Evolutionary conservation across 805 yeast species (phyloP), one percentile per base, ranked within the genome.

Genomic region (Candida pseudoglaebosa): DNA sequence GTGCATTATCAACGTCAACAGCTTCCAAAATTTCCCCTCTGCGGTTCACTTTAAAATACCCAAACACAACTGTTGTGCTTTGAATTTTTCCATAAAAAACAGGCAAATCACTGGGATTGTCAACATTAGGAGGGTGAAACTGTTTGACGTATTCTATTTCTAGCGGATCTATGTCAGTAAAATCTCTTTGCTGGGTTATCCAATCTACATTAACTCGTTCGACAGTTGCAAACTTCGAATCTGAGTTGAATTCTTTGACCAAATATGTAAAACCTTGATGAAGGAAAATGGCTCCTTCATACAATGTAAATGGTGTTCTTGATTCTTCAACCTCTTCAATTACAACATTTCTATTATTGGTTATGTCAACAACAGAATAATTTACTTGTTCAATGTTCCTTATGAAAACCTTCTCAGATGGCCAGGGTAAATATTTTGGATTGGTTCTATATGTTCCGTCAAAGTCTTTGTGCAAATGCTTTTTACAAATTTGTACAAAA

Each of bases 181-280:
- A 93, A 58, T 93, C 99, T 40, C 99, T 67, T 55, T 91, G 98
- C 34, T 74, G 73, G 0, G 99, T 93, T 1, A 78, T 73, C 98
- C 98, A 93, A 46, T 91, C 96, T 12, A 93, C 99, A 51, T 83
- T 82, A 0, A 89, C 96, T 37, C 96, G 63, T 50, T 78, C 83
- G 4, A 91, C 96, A 42, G 81, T 83, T 1, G 98, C 98, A 59
- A 64, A 85, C 40, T 71, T 74, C n/a, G 77, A 83, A 28, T 86
- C 87, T 0, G 84, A 68, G 46, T 89, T 84, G 52, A 93, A 83
- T 49, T 89, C 95, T 35, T 83, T 74, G 0, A 93, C 93, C 29
- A 93, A 58, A 52, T 89, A 91, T 0, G 97, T 87, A 45, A 77
- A 73, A 5, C 99, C 99, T 60, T 93, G 98, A 56, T 93, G 97